Percentiles rank a stretch among this genome's conserved stretches.
These are phyloP conservation scores for Lasiodiplodia sp. DNA, from an alignment of 2,329 filamentous ascomycete genomes.

Conservation along the genomic window DNA sequence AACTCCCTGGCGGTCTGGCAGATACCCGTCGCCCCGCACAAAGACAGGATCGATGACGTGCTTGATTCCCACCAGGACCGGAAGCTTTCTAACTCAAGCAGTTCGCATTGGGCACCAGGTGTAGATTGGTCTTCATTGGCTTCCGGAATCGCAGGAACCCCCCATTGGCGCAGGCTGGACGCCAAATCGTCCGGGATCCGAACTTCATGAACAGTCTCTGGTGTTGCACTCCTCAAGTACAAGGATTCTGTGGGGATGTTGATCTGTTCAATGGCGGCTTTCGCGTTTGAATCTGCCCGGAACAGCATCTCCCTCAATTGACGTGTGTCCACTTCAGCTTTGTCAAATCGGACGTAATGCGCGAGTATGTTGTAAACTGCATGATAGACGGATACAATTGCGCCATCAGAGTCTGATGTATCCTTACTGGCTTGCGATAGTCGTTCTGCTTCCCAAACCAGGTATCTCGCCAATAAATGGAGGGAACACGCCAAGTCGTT, in stretches of 20 bases:
- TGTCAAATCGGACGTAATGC: not conserved
- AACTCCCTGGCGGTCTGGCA: too few relatives aligned
- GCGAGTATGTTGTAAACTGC: not conserved
- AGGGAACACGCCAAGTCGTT: not conserved
- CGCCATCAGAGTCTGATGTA: not conserved
- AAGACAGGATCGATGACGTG: too few relatives aligned
- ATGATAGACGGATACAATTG: not conserved
- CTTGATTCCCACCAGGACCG: too few relatives aligned
- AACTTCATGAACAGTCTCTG: conserved; percentile 2
- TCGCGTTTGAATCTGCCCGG: not conserved
- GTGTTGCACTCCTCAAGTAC: not conserved
- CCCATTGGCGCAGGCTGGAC: too few relatives aligned
- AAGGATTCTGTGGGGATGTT: not conserved
- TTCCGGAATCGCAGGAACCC: too few relatives aligned
- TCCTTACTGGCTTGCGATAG: not conserved
- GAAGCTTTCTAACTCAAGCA: too few relatives aligned
- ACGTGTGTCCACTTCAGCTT: not conserved
- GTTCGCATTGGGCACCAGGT: too few relatives aligned
- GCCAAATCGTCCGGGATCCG: too few relatives aligned
- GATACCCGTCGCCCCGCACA: too few relatives aligned
- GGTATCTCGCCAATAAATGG: not conserved
- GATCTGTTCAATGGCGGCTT: not conserved
- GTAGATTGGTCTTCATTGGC: too few relatives aligned
- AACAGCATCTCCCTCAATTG: not conserved
- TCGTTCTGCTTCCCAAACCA: not conserved